Base-by-base conservation (phyloP, 805 yeast genomes). In the Wickerhamomyces queroliae region DNA sequence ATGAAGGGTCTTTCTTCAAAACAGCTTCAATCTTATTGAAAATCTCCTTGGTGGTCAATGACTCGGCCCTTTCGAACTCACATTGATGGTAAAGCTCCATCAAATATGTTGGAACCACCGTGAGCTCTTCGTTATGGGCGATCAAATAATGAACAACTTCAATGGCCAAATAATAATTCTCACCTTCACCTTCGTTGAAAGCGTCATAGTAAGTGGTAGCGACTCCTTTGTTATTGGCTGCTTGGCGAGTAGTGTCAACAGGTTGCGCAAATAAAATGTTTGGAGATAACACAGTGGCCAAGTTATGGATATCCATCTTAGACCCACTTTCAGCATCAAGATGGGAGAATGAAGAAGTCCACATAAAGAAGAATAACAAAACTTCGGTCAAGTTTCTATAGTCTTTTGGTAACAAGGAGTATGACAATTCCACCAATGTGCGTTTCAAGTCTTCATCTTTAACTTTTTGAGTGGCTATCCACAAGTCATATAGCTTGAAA, bases 301-400 rank as follows among this genome's bases (percentile, higher is more conserved):
- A 70, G 59, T 93, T 93, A 57, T 89, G 95, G 25, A 85, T 77
- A 58, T 91, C 97, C 99, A 93, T 93, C 64, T 91, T 93, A 3
- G 97, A 88, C 1, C 93, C 93, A 18, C 79, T 76, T 49, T 85
- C 90, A 51, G 88, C 95, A 54, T 89, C 97, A 45, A 90, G 78
- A 50, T 87, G 90, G 1, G 97, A 85, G 64, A 93, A 93, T 2
- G 98, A 86, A 0, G 98, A 88, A 2, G 90, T 91, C 98, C 98
- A 93, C 60, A 81, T 82, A 56, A 93, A 76, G 59, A 93, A 93
- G 42, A 82, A 79, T 24, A 90, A 68, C 31, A 93, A 64, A 3
- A 90, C 96, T 57, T 93, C 98, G 27, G 90, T 69, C 35, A 88
- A 70, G 58, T 89, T 95, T 41, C 99, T 73, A 56, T 90, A 83